Conservation (phyloP, 805 yeast species). For the Saturnispora silvae region DNA sequence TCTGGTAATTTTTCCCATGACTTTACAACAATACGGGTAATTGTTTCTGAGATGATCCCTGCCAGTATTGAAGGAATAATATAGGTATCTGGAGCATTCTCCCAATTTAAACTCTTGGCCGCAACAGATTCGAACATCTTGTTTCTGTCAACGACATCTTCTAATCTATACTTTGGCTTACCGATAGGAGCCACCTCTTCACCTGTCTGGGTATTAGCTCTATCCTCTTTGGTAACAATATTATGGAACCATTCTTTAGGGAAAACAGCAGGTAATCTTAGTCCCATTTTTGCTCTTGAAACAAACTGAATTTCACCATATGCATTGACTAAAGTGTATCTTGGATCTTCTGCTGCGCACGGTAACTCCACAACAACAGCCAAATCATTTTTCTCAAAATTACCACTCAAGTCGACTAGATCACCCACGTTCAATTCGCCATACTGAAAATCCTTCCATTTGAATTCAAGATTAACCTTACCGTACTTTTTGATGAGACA, state of each 20-base stretch:
- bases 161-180: conserved; percentile 25
- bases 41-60: conserved; percentile 21
- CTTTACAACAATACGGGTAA: conserved; percentile 18
- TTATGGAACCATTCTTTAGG: conserved; percentile 29
- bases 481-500: conserved; percentile 16
- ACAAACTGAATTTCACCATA: conserved; percentile 48
- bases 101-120: conserved; percentile 14
- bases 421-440: conserved; percentile 43
- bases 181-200: conserved; percentile 21
- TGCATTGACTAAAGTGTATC: conserved; percentile 45
- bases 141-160: conserved; percentile 21
- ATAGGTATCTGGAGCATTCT: conserved; percentile 19
- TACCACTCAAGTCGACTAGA: conserved; percentile 41
- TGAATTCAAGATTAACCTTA: conserved; percentile 5
- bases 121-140: conserved; percentile 21
- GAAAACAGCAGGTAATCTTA: conserved; percentile 46
- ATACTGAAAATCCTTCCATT: conserved; percentile 18
- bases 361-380: conserved; percentile 51
- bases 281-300: conserved; percentile 32
- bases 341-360: conserved; percentile 33
- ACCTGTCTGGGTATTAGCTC: conserved; percentile 8
- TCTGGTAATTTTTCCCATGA: conserved; percentile 26
- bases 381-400: conserved; percentile 33
- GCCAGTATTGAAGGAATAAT: conserved; percentile 25
- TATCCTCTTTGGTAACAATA: conserved; percentile 22